Evolutionary conservation across 202 grass and related monocot species (phyloP).

Genomic region (Zizania palustris): DNA sequence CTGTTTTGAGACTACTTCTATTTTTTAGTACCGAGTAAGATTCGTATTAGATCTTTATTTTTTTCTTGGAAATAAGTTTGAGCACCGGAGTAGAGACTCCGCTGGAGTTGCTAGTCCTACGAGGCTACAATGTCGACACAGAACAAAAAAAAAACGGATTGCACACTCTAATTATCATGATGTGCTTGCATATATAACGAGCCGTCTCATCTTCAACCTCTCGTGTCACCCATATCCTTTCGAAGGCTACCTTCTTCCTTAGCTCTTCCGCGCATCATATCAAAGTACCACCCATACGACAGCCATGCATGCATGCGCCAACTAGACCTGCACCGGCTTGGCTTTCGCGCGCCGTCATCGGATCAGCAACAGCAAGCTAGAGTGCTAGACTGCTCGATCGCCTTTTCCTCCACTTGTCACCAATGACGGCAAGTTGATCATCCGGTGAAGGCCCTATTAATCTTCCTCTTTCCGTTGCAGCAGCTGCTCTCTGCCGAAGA

Average conservation of each 20-base stretch:
- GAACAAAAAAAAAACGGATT: too few species aligned
- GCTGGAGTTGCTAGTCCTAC: too few species aligned
- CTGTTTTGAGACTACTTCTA: too few species aligned
- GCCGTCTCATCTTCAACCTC: slow-evolving; percentile 1
- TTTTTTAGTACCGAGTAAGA: too few species aligned
- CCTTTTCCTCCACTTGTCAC: not conserved
- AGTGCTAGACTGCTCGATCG: not conserved
- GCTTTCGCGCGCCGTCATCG: not conserved
- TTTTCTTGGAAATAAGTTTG: too few species aligned
- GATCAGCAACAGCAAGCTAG: not conserved
- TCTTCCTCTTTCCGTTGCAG: not conserved
- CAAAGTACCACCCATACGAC: too few species aligned
- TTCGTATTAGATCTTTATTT: too few species aligned
- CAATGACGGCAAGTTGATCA: not conserved
- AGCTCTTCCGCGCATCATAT: not conserved
- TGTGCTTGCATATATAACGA: not conserved
- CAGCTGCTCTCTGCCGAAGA: too few species aligned
- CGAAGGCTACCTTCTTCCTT: not conserved
- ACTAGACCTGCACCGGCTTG: not conserved
- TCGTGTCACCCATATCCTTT: not conserved
- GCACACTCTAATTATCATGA: too few species aligned
- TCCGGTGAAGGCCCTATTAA: not conserved
- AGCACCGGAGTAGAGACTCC: too few species aligned
- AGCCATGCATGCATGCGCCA: not conserved
- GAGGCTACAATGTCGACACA: too few species aligned